Evolutionary conservation across 441 rosid genomes (phyloP), one percentile per base, ranked within the genome.

Genomic region (Geranium incanum): DNA sequence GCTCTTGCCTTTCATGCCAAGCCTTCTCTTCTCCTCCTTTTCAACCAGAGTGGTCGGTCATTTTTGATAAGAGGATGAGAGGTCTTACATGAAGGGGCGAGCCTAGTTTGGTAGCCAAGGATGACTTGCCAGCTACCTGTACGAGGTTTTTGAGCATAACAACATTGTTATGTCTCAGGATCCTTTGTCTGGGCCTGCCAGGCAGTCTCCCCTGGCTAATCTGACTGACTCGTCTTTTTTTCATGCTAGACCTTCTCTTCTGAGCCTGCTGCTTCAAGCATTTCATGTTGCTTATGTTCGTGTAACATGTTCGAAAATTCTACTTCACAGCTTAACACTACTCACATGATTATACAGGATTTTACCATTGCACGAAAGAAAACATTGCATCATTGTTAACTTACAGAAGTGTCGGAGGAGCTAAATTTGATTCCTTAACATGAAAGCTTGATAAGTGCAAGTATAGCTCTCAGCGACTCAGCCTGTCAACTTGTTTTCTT

Each of bases 91-190:
- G 60, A 52, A 52, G 60, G 15, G 19, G 15, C 16, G 60, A 52
- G 60, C 6, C 60, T 52, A 3, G 60, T 52, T 52, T 52, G 60
- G 60, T 52, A 52, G 60, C 60, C 60, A 52, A 52, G 60, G 60
- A 52, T 52, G 60, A 52, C 60, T 52, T 52, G 60, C 60, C 60
- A n/a, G 60, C 5, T 4, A n/a, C 21, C 19, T 48, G 0, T 50
- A 50, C 50, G 50, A 43, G 50, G 50, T 43, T 43, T 43, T 43
- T 12, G 50, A 43, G 50, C 50, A 43, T 43, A 8, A 39, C 45
- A 39, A 39, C 7, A 39, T 39, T 39, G 45, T 39, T 39, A 3
- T 39, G 45, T 39, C 45, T 43, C 8, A 12, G 12, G 11, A 43
- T 6, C 0, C 50, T 43, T 43, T 9, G 50, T 8, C 50, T 7